phyloP scores from a whole-genome alignment of 768 basidiomycete genomes.

The Mycena sanguinolenta region DNA sequence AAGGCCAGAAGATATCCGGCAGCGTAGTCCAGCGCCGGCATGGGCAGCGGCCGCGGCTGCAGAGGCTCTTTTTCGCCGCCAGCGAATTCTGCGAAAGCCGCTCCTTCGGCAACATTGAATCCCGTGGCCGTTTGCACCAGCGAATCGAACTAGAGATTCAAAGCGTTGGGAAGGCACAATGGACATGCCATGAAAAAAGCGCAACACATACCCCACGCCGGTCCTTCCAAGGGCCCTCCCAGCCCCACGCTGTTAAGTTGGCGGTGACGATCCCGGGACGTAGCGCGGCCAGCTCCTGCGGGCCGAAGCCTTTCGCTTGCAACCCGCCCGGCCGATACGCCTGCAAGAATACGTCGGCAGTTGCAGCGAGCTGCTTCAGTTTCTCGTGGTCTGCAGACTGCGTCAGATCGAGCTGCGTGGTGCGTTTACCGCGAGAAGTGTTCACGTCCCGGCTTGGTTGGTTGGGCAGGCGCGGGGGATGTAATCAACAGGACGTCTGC shows the following conservation, averaged over 20 bases:
- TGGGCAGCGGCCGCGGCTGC: conserved; percentile 57
- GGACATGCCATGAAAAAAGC: not conserved
- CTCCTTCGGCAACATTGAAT: conserved; percentile 69
- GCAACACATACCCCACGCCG: conserved; percentile 63
- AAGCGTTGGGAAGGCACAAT: conserved; percentile 17
- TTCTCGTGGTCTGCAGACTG: conserved; percentile 44
- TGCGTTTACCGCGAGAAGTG: conserved; percentile 74
- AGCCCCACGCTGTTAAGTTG: conserved; percentile 68
- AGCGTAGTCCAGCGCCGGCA: conserved; percentile 73
- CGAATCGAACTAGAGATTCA: conserved; percentile 71
- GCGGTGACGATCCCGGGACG: conserved; percentile 67
- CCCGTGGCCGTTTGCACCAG: conserved; percentile 74
- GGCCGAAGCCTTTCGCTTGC: conserved; percentile 62
- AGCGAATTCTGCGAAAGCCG: conserved; percentile 55
- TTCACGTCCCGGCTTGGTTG: conserved; percentile 67
- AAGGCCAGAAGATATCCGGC: conserved; percentile 72
- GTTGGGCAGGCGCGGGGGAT: conserved; percentile 65
- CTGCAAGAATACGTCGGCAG: conserved; percentile 72
- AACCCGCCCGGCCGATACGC: conserved; percentile 69
- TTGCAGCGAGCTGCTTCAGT: conserved; percentile 52
- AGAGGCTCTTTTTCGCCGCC: conserved; percentile 24
- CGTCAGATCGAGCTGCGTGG: conserved; percentile 69
- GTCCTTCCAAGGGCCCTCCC: conserved; percentile 68
- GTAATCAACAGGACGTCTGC: conserved; percentile 70
- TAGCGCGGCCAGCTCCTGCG: conserved; percentile 51